Evolutionary conservation across 2,329 filamentous ascomycete species (phyloP), one percentile per base, ranked within the genome.

Genomic region (Rhynchosporium secalis): DNA sequence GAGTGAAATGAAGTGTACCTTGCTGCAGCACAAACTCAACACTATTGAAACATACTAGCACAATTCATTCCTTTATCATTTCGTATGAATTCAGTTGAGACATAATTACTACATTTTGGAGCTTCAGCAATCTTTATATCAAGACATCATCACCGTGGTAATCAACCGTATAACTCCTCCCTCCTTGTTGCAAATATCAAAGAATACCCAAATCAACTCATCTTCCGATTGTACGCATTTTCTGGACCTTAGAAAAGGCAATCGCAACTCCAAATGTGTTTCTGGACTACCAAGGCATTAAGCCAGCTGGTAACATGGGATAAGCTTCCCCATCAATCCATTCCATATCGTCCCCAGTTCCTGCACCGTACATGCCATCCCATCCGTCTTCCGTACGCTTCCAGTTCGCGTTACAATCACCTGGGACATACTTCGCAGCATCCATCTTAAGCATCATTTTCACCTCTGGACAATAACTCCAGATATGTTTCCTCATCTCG

Each of bases 371-470:
- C 47, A 67, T 58, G 9, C 66, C 65, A 54, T 71, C 68, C 64
- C 63, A 68, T 36, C 68, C 69, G 7, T 64, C 62, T 56, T 68
- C 68, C 54, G 43, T 49, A 49, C 79, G 72, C 75, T 81, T 82
- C 81, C 80, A 83, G 43, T 73, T 72, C 4, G 72, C 68, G 41
- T 76, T 72, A 65, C 81, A 83, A 7, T 76, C 68, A 6, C 81
- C 81, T 1, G 80, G 81, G 4, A 84, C 77, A 64, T 77, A 82
- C 64, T 78, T 75, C 48, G 79, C 80, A 6, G 78, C 78, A 65
- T 84, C 81, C 82, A 85, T 85, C 56, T 75, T 74, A 33, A 85
- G 71, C 51, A 78, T 83, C 77, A 85, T 81, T 75, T 84, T 85
- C 36, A 85, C 76, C 70, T 86, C 83, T 1, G 83, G 83, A 63